Evolutionary conservation across 768 basidiomycete genomes (phyloP).

Genomic region (Suillus brevipes): DNA sequence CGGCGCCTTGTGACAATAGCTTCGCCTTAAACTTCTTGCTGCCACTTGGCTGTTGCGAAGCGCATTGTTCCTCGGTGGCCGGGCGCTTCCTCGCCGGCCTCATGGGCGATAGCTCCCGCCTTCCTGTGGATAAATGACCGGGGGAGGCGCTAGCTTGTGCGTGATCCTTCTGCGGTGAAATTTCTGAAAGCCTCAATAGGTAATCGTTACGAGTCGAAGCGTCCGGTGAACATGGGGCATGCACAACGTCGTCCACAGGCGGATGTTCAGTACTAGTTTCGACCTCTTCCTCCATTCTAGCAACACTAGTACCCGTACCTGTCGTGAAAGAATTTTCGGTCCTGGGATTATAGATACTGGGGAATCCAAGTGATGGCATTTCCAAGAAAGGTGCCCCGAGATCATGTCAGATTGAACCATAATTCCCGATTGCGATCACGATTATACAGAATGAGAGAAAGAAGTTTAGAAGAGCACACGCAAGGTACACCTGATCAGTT

Average conservation of each 20-base stretch:
- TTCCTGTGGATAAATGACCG: slow-evolving; percentile 20
- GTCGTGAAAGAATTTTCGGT: slow-evolving; percentile 18
- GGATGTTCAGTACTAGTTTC: slow-evolving; percentile 11
- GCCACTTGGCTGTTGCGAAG: slow-evolving; percentile 19
- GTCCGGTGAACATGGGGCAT: slow-evolving; percentile 3
- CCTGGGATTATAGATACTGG: slow-evolving; percentile 32
- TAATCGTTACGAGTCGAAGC: slow-evolving; percentile 2
- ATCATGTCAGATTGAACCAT: slow-evolving; percentile 18
- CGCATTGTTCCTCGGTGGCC: slow-evolving; percentile 28
- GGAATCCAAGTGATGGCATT: slow-evolving; percentile 13
- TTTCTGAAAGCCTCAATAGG: slow-evolving; percentile 49
- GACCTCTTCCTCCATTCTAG: slow-evolving; percentile 12
- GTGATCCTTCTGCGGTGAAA: slow-evolving; percentile 42
- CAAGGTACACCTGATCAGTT: slow-evolving; percentile 31
- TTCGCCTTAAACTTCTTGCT: slow-evolving; percentile 34
- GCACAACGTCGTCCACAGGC: background rate
- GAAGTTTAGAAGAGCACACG: slow-evolving; percentile 12
- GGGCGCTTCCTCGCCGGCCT: slow-evolving; percentile 51
- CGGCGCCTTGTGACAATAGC: slow-evolving; percentile 13
- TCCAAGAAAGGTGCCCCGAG: slow-evolving; percentile 22
- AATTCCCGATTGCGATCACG: slow-evolving; percentile 12
- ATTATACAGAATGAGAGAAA: slow-evolving; percentile 17
- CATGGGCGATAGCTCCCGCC: slow-evolving; percentile 37
- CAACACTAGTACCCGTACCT: slow-evolving; percentile 10
- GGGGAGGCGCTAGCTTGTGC: slow-evolving; percentile 11